These are phyloP conservation scores for Terana coerulea DNA, from an alignment of 768 basidiomycete species.

Conservation along the genomic window DNA sequence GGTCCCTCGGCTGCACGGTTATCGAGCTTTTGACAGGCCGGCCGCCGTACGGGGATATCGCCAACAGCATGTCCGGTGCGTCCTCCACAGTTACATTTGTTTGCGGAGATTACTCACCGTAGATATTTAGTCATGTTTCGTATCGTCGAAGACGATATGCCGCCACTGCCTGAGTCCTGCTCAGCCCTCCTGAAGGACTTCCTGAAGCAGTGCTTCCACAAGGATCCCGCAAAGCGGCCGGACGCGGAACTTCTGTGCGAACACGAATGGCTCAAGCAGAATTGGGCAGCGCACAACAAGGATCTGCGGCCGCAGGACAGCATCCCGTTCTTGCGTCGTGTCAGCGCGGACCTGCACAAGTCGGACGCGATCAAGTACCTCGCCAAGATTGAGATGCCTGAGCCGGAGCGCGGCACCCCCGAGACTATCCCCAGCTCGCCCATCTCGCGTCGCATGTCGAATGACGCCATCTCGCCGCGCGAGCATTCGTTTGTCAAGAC, in stretches of 20 bases:
- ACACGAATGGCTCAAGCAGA: constrained; percentile 85
- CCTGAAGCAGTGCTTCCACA: constrained; percentile 83
- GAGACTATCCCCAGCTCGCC: constrained; percentile 35
- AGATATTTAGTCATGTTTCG: constrained; percentile 83
- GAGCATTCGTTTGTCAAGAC: constrained; percentile 89
- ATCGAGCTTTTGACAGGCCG: constrained; percentile 90
- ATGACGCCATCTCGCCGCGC: constrained; percentile 50
- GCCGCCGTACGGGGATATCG: constrained; percentile 88
- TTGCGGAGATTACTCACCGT: not conserved
- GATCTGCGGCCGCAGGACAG: constrained; percentile 90
- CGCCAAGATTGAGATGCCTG: constrained; percentile 40
- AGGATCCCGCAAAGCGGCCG: constrained; percentile 81
- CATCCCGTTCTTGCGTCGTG: constrained; percentile 90
- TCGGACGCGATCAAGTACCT: constrained; percentile 57
- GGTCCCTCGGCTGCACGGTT: constrained; percentile 94
- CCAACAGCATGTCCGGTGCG: constrained; percentile 86
- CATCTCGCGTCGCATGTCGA: constrained; percentile 20
- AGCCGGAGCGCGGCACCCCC: constrained; percentile 37
- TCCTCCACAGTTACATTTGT: not conserved
- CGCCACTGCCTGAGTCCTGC: constrained; percentile 78
- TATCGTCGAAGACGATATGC: constrained; percentile 91
- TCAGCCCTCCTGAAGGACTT: constrained; percentile 80
- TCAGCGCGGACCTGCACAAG: constrained; percentile 83
- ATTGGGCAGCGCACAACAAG: constrained; percentile 76
- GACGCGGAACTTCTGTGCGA: constrained; percentile 82